phyloP scores from a whole-genome alignment of 176 grass and related monocot species.

The Thinopyrum elongatum region DNA sequence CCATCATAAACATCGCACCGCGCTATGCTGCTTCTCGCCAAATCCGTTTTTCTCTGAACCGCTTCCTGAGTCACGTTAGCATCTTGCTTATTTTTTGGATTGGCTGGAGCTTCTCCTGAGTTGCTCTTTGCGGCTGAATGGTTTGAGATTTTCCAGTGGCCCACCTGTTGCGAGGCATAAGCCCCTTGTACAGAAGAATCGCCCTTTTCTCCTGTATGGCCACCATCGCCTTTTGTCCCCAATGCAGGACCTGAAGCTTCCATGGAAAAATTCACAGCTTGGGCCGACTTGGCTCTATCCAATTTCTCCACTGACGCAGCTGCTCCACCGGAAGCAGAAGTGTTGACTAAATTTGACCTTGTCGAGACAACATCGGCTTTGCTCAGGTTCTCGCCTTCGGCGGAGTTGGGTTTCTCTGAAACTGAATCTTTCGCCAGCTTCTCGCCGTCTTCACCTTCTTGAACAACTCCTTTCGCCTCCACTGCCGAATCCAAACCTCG shows the following conservation, averaged over 20 bases:
- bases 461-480: not conserved
- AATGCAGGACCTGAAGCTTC: constrained; percentile 27
- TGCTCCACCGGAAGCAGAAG: not conserved
- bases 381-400: constrained; percentile 6
- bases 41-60: constrained; percentile 8
- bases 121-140: constrained; percentile 15
- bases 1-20: constrained; percentile 74
- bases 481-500: constrained; percentile 7
- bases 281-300: not conserved
- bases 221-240: not conserved
- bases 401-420: not conserved
- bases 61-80: constrained; percentile 7
- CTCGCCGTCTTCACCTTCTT: not conserved
- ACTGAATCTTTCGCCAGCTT: constrained; percentile 14
- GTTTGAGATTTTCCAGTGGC: not conserved
- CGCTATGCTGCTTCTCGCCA: not conserved
- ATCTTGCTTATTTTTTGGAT: not conserved
- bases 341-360: not conserved
- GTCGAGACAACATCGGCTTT: not conserved
- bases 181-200: constrained; percentile 36
- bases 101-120: not conserved
- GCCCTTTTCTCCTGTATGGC: not conserved
- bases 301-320: constrained; percentile 9
- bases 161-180: constrained; percentile 11
- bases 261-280: constrained; percentile 13